Base-by-base conservation (phyloP, 2,329 filamentous ascomycete genomes). In the Curvularia eragrostidis region DNA sequence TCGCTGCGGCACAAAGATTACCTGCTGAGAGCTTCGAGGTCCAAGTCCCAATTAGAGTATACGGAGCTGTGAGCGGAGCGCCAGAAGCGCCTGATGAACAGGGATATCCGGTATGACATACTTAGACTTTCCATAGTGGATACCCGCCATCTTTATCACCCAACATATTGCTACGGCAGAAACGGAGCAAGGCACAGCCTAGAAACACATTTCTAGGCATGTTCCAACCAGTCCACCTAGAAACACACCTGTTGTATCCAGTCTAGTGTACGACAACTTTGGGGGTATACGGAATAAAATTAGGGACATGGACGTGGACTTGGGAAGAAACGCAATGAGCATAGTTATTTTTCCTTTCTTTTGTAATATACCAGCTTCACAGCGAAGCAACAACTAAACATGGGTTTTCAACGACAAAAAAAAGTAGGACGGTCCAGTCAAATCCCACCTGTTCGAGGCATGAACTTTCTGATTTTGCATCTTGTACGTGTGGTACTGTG, bases 1-100 rank as follows among this genome's bases (percentile, higher is more conserved):
- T 93, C 50, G 91, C 92, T 15, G 91, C 91, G 0, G 86, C 89
- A 49, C 91, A 96, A 79, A 87, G 87, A 62, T 70, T 97, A 50
- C 84, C 88, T 8, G 94, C 91, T 68, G 93, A 97, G 80, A 96
- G 91, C 68, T 97, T 97, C 77, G 93, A 97, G 76, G 90, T 96
- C 44, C 87, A 88, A 32, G 91, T 97, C 44, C 93, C 93, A 24
- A 80, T 97, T 63, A 86, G 87, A 49, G 90, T 97, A 9, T 97
- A 96, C 67, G 84, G 84, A 5, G 83, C 84, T 59, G 79, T 81
- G 5, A 79, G 82, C 28, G 79, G 81, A 24, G 79, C 52, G 7
- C 58, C 62, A 1, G 74, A 72, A 39, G 64, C 51, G 10, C 56
- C 59, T 21, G 73, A 74, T 48, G 71, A 72, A 23, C 73, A 75